A percentile compares a stretch with the other conserved stretches of the same genome.
Conservation (phyloP, 768 basidiomycete species). For the Russula virescens region DNA sequence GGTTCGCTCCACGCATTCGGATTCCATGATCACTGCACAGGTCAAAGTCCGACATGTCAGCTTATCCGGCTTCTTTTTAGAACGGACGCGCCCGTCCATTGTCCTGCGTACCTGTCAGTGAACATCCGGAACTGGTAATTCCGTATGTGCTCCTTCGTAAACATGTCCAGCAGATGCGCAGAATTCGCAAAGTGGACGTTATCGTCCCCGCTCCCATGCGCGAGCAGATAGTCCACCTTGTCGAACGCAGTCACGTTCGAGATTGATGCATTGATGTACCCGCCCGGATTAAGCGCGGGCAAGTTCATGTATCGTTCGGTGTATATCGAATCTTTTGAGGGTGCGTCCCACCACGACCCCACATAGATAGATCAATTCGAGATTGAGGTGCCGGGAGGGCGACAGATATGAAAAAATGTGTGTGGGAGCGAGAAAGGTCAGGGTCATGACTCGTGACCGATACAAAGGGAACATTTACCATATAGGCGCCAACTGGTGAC, state of each 20-base stretch:
- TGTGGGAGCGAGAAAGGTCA: background rate
- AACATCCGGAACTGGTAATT: conserved; percentile 91
- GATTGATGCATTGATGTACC: conserved; percentile 89
- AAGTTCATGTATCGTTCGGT: conserved; percentile 97
- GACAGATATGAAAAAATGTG: no score
- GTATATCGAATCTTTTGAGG: conserved; percentile 75
- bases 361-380: no score
- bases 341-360: background rate
- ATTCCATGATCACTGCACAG: conserved; percentile 72
- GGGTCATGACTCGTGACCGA: background rate
- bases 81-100: background rate
- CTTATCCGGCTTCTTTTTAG: background rate
- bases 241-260: conserved; percentile 84
- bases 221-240: conserved; percentile 73
- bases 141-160: conserved; percentile 69
- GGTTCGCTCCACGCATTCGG: conserved; percentile 61
- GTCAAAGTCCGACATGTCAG: background rate
- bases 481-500: conserved; percentile 85
- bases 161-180: conserved; percentile 88
- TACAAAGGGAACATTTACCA: conserved; percentile 36
- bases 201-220: conserved; percentile 93
- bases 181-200: conserved; percentile 95
- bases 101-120: conserved; percentile 73
- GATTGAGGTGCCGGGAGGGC: no score
- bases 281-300: conserved; percentile 68